phyloP scores from a whole-genome alignment of 192 early-diverging fungal species.

The Backusella circina region DNA sequence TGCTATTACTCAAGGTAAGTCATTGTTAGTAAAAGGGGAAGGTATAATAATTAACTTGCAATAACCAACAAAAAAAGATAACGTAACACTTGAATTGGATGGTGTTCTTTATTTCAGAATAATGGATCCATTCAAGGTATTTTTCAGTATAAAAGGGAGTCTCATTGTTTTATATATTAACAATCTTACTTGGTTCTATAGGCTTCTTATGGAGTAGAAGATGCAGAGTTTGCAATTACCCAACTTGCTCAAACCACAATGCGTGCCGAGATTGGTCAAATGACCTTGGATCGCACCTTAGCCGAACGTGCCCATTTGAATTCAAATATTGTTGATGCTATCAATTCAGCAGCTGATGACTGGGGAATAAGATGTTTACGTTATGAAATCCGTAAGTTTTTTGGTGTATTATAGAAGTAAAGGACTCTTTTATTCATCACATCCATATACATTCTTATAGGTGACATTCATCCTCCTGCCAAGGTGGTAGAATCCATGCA shows the following conservation, averaged over 20 bases:
- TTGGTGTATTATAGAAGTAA: background rate
- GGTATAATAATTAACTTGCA: background rate
- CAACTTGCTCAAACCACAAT: conserved; percentile 99
- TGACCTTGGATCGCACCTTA: conserved; percentile 94
- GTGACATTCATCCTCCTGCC: conserved; percentile 90
- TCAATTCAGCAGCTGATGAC: conserved; percentile 87
- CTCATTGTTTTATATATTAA: background rate
- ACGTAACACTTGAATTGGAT: conserved; percentile 94
- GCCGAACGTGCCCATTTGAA: conserved; percentile 93
- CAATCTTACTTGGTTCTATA: background rate
- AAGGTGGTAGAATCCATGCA: conserved; percentile 98
- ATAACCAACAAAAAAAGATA: conserved; percentile 54
- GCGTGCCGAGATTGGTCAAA: conserved; percentile 98
- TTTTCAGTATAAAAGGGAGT: background rate
- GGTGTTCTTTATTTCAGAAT: conserved; percentile 96
- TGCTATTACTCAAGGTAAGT: conserved; percentile 81
- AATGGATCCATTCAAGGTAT: conserved; percentile 84
- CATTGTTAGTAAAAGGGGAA: background rate
- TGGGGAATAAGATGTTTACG: conserved; percentile 97
- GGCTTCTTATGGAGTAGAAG: conserved; percentile 91
- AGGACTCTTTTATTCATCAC: background rate
- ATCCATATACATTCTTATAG: conserved; percentile 8
- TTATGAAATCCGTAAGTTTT: conserved; percentile 78
- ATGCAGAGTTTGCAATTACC: conserved; percentile 92
- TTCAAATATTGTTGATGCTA: conserved; percentile 90